Evolutionary conservation across 352 stramenopile genomes (phyloP).

Genomic region (Hyaloperonospora brassicae): DNA sequence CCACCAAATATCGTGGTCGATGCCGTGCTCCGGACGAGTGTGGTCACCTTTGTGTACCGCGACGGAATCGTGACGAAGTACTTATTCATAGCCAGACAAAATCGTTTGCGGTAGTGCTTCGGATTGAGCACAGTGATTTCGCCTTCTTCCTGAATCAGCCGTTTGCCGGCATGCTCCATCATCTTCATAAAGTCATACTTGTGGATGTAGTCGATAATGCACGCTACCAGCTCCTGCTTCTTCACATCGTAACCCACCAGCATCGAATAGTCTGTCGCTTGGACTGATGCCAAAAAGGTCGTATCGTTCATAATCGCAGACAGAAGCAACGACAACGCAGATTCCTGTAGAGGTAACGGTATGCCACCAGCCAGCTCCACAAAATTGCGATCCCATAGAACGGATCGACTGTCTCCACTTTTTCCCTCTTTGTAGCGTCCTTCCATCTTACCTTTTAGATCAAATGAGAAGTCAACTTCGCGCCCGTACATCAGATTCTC

Average conservation of each 20-base stretch:
- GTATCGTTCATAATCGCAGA: constrained; percentile 84
- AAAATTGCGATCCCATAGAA: constrained; percentile 85
- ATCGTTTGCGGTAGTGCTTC: constrained; percentile 81
- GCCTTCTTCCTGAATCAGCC: constrained; percentile 83
- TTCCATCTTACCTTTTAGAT: constrained; percentile 86
- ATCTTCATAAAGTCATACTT: constrained; percentile 90
- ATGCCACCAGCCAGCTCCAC: constrained; percentile 79
- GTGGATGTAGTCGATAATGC: constrained; percentile 87
- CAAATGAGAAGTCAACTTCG: constrained; percentile 80
- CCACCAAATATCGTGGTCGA: constrained; percentile 22
- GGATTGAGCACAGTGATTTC: constrained; percentile 85
- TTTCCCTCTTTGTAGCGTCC: constrained; percentile 54
- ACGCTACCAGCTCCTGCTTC: constrained; percentile 80
- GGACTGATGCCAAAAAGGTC: constrained; percentile 71
- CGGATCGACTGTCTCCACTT: constrained; percentile 28
- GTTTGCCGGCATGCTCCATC: constrained; percentile 83
- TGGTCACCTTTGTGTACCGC: constrained; percentile 79
- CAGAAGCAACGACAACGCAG: constrained; percentile 67
- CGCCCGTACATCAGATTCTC: constrained; percentile 84
- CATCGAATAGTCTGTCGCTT: constrained; percentile 86
- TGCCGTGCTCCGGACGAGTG: constrained; percentile 38
- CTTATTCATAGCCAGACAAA: constrained; percentile 83
- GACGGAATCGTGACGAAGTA: constrained; percentile 85
- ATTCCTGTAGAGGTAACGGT: constrained; percentile 75
- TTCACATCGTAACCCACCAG: constrained; percentile 81